phyloP scores from a whole-genome alignment of 805 yeast species.

The Teunomyces lycoperdinae region DNA sequence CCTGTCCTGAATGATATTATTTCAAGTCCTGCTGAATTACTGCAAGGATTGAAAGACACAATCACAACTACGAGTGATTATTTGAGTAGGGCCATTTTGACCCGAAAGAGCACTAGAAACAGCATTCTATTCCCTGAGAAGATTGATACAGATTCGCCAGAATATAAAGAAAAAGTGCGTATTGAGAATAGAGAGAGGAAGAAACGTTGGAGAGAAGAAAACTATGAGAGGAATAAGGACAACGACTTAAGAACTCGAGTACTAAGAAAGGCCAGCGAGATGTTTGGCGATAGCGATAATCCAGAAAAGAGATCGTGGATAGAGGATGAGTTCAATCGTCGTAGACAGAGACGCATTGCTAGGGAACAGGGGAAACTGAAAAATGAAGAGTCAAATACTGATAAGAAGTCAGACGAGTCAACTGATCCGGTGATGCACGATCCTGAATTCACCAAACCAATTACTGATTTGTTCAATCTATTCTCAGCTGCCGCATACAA shows the following conservation, averaged over 20 bases:
- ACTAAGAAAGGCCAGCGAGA: constrained; percentile 61
- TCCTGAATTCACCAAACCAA: constrained; percentile 20
- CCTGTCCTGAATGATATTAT: background rate
- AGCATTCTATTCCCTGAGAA: constrained; percentile 18
- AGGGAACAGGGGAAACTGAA: constrained; percentile 14
- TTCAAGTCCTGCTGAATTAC: constrained; percentile 10
- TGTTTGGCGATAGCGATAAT: constrained; percentile 62
- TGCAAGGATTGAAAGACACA: constrained; percentile 6
- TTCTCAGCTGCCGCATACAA: constrained; percentile 29
- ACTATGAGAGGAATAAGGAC: constrained; percentile 79
- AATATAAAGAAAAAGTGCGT: constrained; percentile 55
- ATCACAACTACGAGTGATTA: constrained; percentile 7
- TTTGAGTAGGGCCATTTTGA: constrained; percentile 9
- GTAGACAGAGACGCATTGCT: constrained; percentile 56
- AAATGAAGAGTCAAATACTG: constrained; percentile 16
- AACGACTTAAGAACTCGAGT: constrained; percentile 82
- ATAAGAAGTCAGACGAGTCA: constrained; percentile 15
- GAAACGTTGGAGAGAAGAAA: constrained; percentile 79
- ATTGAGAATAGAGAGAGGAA: constrained; percentile 73
- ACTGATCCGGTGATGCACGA: constrained; percentile 15
- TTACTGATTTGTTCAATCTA: constrained; percentile 36
- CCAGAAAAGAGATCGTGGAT: constrained; percentile 65
- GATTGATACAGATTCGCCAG: constrained; percentile 29
- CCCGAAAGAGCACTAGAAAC: constrained; percentile 17
- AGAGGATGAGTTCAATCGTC: constrained; percentile 62